phyloP scores from a whole-genome alignment of 2,329 filamentous ascomycete genomes.

The Xylariomycetidae sp. region DNA sequence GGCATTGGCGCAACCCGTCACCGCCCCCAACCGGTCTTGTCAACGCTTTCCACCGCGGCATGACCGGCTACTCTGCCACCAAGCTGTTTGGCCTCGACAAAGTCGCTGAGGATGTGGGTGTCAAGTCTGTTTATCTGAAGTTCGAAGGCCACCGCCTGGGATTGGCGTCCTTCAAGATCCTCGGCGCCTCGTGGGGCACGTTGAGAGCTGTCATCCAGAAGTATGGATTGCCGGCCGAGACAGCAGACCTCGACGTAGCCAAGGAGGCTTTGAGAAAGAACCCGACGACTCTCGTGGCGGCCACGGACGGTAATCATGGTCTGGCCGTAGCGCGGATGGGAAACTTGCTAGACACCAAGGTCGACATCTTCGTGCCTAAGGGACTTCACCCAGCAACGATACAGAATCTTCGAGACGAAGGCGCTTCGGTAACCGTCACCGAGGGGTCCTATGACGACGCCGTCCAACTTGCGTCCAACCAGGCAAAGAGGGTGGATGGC shows the following conservation, averaged over 20 bases:
- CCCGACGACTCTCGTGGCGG: slow-evolving; percentile 45
- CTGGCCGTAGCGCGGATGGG: slow-evolving; percentile 68
- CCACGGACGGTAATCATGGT: slow-evolving; percentile 75
- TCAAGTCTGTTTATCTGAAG: slow-evolving; percentile 68
- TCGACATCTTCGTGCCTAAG: slow-evolving; percentile 58
- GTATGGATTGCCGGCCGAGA: slow-evolving; percentile 28
- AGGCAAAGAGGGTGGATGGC: slow-evolving; percentile 34
- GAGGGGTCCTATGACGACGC: slow-evolving; percentile 61
- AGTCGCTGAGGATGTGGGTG: no score
- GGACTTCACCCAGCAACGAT: slow-evolving; percentile 52
- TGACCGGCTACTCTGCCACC: no score
- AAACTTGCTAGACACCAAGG: slow-evolving; percentile 48
- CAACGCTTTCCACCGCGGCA: no score
- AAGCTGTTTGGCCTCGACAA: no score
- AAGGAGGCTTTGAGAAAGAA: slow-evolving; percentile 25
- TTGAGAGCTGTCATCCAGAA: slow-evolving; percentile 51
- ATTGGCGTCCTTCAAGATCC: slow-evolving; percentile 73
- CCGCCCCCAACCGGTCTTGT: no score
- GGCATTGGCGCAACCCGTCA: no score
- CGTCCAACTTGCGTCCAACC: slow-evolving; percentile 43
- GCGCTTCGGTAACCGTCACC: slow-evolving; percentile 52
- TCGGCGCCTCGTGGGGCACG: slow-evolving; percentile 72
- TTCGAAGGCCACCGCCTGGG: slow-evolving; percentile 66
- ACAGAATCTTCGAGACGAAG: slow-evolving; percentile 55
- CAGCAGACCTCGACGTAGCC: slow-evolving; percentile 18